These are phyloP conservation scores for Erysimum cheiranthoides DNA, from an alignment of 345 rosid species.

Conservation along the genomic window DNA sequence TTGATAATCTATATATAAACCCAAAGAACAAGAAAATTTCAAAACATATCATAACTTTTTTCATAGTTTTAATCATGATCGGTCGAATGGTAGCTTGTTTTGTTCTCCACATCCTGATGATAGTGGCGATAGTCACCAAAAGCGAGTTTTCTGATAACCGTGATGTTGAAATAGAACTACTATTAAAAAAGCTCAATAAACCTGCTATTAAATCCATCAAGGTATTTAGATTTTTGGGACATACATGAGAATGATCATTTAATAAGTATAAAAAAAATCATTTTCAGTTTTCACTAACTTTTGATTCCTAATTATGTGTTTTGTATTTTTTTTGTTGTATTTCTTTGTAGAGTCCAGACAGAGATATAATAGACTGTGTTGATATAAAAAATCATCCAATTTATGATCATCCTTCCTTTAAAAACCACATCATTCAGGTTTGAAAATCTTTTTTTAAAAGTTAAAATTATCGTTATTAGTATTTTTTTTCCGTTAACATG, in stretches of 20 bases:
- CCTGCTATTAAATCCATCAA: slow-evolving; percentile 1
- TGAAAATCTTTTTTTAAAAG: background rate
- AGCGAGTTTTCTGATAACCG: background rate
- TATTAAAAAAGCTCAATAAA: background rate
- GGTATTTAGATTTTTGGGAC: background rate
- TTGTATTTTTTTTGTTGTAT: no score
- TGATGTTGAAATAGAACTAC: background rate
- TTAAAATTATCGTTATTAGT: no score
- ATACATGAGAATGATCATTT: background rate
- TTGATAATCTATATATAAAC: background rate
- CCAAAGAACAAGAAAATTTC: background rate
- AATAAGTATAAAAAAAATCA: no score
- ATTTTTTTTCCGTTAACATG: no score
- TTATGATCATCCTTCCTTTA: slow-evolving; percentile 5
- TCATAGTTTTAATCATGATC: background rate
- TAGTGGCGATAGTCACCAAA: background rate
- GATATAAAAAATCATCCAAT: background rate
- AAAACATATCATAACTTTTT: background rate
- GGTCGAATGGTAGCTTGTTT: background rate
- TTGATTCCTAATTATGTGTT: background rate
- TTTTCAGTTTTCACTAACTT: background rate
- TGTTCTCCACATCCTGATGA: background rate
- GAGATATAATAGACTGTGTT: slow-evolving; percentile 18
- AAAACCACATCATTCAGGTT: slow-evolving; percentile 4
- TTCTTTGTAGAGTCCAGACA: background rate